These are phyloP conservation scores for Scleromitrula shiraiana DNA, from an alignment of 2,329 filamentous ascomycete species.

Conservation along the genomic window DNA sequence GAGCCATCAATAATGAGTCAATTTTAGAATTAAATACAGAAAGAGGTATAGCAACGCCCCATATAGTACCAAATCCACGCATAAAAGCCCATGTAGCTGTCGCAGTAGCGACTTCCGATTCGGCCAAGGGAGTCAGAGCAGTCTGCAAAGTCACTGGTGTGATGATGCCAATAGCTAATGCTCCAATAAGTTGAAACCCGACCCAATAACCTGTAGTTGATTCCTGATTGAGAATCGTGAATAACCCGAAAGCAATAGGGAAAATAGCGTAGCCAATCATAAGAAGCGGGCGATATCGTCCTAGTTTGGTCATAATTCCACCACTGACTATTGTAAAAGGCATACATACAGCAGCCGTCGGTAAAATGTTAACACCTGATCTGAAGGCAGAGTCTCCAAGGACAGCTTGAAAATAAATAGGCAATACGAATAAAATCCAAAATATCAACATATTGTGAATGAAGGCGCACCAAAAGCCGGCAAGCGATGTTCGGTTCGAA, in stretches of 20 bases:
- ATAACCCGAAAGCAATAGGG: conserved; percentile 28
- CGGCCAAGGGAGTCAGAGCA: conserved; percentile 30
- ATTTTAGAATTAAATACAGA: background rate
- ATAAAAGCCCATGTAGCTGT: conserved; percentile 11
- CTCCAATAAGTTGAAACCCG: background rate
- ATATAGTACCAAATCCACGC: conserved; percentile 11
- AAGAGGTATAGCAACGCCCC: conserved; percentile 2
- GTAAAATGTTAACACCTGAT: conserved; percentile 36
- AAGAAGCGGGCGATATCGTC: conserved; percentile 25
- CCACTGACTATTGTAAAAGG: background rate
- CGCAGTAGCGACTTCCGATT: conserved; percentile 8
- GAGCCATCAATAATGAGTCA: background rate
- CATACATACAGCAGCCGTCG: conserved; percentile 12
- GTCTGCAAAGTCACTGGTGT: conserved; percentile 28
- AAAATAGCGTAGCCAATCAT: conserved; percentile 15
- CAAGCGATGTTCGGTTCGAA: conserved; percentile 4
- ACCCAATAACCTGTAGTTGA: conserved; percentile 25
- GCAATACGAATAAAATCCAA: conserved; percentile 35
- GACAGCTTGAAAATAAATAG: conserved; percentile 42
- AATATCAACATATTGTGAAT: conserved; percentile 32
- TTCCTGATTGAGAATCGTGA: conserved; percentile 31
- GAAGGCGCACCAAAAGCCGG: conserved; percentile 30
- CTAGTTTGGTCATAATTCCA: background rate
- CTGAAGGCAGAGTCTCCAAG: conserved; percentile 27
- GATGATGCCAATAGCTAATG: conserved; percentile 2